Base-by-base conservation (phyloP, 2,329 filamentous ascomycete species). In the Ascochyta pisi region DNA sequence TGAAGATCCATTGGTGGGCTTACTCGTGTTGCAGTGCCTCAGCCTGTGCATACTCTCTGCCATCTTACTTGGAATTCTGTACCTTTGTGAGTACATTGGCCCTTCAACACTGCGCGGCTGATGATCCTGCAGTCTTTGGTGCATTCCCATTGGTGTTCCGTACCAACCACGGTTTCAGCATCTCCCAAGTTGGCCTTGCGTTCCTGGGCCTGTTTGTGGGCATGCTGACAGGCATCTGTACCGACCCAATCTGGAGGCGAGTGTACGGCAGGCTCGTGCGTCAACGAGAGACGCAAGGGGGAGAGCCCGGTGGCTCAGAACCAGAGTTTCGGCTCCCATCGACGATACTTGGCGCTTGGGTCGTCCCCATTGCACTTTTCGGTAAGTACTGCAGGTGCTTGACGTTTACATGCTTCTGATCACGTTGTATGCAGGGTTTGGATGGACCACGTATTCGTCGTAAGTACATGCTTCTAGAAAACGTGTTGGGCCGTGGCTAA, bases 311-410 rank as follows among this genome's bases (percentile, higher is more conserved):
- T 6, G 80, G 83, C 44, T 89, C 86, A 56, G 91, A 96, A 80
- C 93, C 94, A 8, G 94, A 97, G 77, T 96, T 89, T 78, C 86
- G 92, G 58, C 83, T 97, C 31, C 90, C 91, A 6, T 86, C 91
- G 50, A 83, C 80, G 15, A 79, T 80, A 50, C 57, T 76, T 64
- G 94, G 93, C n/a, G 87, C 87, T 0, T 76, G 92, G 40, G 76
- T 96, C 9, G 91, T 95, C 29, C 91, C 92, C 5, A 80, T 90
- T 52, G 91, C 91, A 6, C 78, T 98, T 15, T 96, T 97, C 75
- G 89, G 91, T 81, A 71, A 74, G 77, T 56, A n/a, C 55, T 64
- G 65, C 65, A 63, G 54, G 53, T 19, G 47, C 37, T 60, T 65
- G 66, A 60, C 55, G 56, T 62, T 53, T 65, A 58, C 61, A 62